phyloP scores from a whole-genome alignment of 2,329 filamentous ascomycete genomes.

The Cytospora paraplurivora region DNA sequence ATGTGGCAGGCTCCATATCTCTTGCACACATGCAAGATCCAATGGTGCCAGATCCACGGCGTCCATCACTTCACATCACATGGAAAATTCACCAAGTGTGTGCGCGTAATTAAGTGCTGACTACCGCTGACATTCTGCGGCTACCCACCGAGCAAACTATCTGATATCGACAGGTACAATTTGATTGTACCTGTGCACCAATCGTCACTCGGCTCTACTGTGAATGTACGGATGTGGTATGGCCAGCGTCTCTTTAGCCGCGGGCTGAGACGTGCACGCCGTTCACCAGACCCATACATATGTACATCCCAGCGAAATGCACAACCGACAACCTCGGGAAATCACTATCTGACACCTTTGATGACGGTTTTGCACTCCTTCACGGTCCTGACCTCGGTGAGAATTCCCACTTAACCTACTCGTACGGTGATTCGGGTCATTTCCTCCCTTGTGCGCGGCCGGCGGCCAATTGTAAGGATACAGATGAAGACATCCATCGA shows the following conservation, averaged over 20 bases:
- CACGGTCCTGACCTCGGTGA: neutral
- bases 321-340: too few species aligned
- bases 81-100: constrained; percentile 4
- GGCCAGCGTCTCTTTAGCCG: constrained; percentile 4
- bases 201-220: neutral
- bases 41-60: constrained; percentile 5
- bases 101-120: neutral
- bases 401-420: neutral
- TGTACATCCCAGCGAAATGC: neutral
- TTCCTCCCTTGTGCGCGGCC: neutral
- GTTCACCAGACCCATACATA: neutral
- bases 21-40: constrained; percentile 3
- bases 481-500: neutral
- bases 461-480: neutral
- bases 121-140: neutral
- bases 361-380: neutral
- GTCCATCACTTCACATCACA: constrained; percentile 12
- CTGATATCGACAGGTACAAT: neutral
- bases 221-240: too few species aligned
- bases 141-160: neutral
- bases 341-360: neutral
- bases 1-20: too few species aligned
- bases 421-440: neutral
- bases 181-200: neutral
- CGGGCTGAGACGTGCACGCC: neutral